A percentile compares a stretch with the other conserved stretches of the same genome.
Conservation (phyloP, 2,329 filamentous ascomycete genomes). For the Penicillium vulpinum region DNA sequence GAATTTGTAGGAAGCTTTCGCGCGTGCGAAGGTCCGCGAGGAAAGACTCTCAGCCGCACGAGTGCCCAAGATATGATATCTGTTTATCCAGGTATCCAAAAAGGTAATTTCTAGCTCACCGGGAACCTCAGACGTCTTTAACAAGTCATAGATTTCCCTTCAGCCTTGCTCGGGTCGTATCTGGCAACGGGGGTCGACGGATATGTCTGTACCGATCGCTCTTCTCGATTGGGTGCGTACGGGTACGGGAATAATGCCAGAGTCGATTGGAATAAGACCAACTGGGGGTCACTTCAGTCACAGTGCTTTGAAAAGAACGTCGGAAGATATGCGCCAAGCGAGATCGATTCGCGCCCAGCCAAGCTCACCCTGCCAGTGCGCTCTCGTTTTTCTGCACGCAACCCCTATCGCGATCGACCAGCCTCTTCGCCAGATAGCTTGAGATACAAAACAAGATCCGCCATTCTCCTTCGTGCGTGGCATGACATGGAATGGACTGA, state of each 20-base stretch:
- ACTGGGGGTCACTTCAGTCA: slow-evolving; percentile 69
- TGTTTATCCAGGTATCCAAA: slow-evolving; percentile 52
- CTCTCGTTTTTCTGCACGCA: background rate
- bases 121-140: background rate
- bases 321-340: background rate
- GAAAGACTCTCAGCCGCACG: slow-evolving; percentile 50
- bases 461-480: slow-evolving; percentile 1
- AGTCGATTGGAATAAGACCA: slow-evolving; percentile 59
- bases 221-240: slow-evolving; percentile 65
- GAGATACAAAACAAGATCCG: background rate
- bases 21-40: slow-evolving; percentile 63
- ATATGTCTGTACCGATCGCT: slow-evolving; percentile 65
- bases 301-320: slow-evolving; percentile 65
- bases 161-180: slow-evolving; percentile 63
- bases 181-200: slow-evolving; percentile 59
- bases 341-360: slow-evolving; percentile 53
- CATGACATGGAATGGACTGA: background rate
- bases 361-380: background rate
- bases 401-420: background rate
- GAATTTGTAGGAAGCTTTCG: slow-evolving; percentile 60
- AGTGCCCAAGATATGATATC: slow-evolving; percentile 62
- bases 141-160: slow-evolving; percentile 51
- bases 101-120: background rate
- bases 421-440: slow-evolving; percentile 27
- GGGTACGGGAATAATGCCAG: slow-evolving; percentile 31